These are phyloP conservation scores for Trichoderma aggressivum DNA, from an alignment of 2,329 filamentous ascomycete genomes.

Conservation along the genomic window DNA sequence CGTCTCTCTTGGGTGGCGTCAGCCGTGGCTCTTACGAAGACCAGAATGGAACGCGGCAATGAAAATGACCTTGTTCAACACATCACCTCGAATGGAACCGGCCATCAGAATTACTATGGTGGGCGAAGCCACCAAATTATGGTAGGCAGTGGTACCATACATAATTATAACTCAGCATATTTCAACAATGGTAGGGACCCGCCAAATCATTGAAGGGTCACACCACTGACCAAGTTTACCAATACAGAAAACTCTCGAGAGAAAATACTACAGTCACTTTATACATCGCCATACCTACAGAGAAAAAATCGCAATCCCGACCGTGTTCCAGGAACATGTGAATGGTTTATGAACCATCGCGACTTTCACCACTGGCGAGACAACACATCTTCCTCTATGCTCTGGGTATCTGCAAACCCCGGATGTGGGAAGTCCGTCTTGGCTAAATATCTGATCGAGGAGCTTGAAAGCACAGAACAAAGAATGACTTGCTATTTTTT, in stretches of 20 bases:
- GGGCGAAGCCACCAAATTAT: background rate
- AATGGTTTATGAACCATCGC: slow-evolving; percentile 32
- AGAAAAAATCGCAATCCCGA: slow-evolving; percentile 29
- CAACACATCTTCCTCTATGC: slow-evolving; percentile 20
- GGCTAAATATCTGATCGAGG: slow-evolving; percentile 27
- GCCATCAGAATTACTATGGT: background rate
- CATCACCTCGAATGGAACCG: background rate
- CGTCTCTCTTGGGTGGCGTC: rapidly evolving
- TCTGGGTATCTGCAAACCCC: slow-evolving; percentile 35
- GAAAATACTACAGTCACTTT: background rate
- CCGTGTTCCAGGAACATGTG: slow-evolving; percentile 31
- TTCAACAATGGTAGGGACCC: background rate
- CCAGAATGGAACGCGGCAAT: background rate
- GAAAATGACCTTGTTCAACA: background rate
- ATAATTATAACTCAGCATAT: background rate
- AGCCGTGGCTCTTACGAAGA: background rate
- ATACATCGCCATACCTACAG: background rate
- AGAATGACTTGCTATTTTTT: slow-evolving; percentile 41
- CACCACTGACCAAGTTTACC: too few relatives aligned
- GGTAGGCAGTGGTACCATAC: background rate
- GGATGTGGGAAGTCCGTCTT: slow-evolving; percentile 33
- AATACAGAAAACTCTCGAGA: background rate
- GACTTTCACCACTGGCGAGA: slow-evolving; percentile 29
- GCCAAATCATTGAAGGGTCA: too few relatives aligned
- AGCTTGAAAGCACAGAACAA: slow-evolving; percentile 20